Conservation (phyloP, 345 rosid species). For the Firmiana major region DNA sequence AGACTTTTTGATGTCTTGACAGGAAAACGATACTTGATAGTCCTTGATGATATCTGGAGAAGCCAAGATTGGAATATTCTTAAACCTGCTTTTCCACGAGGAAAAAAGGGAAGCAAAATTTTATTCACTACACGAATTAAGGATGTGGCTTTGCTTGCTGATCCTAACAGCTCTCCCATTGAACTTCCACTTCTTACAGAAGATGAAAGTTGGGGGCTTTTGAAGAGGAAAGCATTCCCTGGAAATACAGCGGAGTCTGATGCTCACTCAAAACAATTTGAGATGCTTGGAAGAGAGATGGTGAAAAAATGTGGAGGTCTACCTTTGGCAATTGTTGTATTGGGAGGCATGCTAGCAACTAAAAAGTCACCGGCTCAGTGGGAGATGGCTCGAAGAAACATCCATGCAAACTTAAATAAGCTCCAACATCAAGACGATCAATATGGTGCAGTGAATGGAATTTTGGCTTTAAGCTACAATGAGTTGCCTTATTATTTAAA, state of each 20-base stretch:
- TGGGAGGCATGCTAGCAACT: constrained; percentile 10
- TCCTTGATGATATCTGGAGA: constrained; percentile 21
- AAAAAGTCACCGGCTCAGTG: background rate
- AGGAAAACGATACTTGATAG: background rate
- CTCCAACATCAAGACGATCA: background rate
- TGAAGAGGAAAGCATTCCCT: background rate
- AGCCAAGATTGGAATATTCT: background rate
- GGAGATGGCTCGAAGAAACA: background rate
- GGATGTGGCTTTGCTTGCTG: background rate
- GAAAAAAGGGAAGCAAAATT: background rate
- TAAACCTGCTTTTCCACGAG: constrained; percentile 3
- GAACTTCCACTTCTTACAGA: background rate
- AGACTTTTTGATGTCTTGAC: background rate
- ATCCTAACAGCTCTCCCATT: background rate
- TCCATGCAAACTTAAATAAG: background rate
- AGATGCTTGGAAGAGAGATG: constrained; percentile 7
- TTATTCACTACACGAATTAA: background rate
- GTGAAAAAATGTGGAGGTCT: constrained; percentile 16
- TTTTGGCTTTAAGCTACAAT: background rate
- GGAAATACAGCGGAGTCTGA: background rate
- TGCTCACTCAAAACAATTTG: background rate
- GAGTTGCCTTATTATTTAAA: constrained; percentile 26
- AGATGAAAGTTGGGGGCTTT: constrained; percentile 12
- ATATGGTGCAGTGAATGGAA: background rate
- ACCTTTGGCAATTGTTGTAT: constrained; percentile 20